Percentiles rank a stretch among this genome's conserved stretches.
phyloP scores from a whole-genome alignment of 257 asterid species.

The Linaria vulgaris region DNA sequence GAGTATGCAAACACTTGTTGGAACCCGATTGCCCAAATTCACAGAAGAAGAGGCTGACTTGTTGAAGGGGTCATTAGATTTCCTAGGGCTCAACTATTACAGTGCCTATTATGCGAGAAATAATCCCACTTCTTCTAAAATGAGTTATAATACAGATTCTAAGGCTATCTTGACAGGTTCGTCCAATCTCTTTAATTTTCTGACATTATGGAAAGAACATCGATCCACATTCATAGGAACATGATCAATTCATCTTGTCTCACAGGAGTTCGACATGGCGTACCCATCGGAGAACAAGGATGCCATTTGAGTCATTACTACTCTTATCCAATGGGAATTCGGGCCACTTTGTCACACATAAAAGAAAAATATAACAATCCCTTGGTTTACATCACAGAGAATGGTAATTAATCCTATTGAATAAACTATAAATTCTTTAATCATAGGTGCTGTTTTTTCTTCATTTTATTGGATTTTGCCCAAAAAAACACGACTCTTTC shows the following conservation, averaged over 20 bases:
- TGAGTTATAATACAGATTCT: neutral
- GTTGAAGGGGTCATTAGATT: constrained; percentile 32
- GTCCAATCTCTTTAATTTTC: too few species aligned
- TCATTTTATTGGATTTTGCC: too few species aligned
- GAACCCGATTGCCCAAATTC: neutral
- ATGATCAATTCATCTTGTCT: too few species aligned
- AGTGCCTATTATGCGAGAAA: constrained; percentile 22
- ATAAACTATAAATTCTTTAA: too few species aligned
- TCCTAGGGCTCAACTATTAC: constrained; percentile 37
- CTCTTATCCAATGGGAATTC: constrained; percentile 25
- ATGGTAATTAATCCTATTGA: constrained; percentile 24
- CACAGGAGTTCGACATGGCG: neutral
- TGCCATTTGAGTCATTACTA: neutral
- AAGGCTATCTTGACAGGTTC: neutral
- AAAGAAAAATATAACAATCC: constrained; percentile 15
- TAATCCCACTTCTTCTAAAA: constrained; percentile 3
- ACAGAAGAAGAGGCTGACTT: constrained; percentile 9
- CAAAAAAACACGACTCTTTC: neutral
- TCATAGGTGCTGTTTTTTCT: too few species aligned
- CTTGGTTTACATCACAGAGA: constrained; percentile 28
- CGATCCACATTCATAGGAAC: too few species aligned
- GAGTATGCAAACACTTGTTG: constrained; percentile 11
- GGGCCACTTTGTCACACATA: constrained; percentile 7
- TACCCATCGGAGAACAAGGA: constrained; percentile 1
- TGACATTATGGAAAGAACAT: too few species aligned